Conservation (phyloP, 2,329 filamentous ascomycete species). For the Paradendryphiella salina region DNA sequence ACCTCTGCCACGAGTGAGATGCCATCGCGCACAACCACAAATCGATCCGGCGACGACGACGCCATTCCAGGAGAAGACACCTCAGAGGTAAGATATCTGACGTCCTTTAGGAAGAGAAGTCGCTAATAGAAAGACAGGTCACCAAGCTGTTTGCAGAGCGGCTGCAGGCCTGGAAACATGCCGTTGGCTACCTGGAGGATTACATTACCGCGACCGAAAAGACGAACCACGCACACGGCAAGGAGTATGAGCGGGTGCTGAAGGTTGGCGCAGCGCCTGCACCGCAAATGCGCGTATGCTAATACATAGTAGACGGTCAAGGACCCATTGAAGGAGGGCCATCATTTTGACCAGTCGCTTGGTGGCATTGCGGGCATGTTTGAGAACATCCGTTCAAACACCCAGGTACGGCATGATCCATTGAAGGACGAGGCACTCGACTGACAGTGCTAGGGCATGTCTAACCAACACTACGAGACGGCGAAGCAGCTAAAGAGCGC, state of each 20-base stretch:
- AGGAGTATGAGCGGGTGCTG: slow-evolving; percentile 92
- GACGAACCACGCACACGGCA: slow-evolving; percentile 79
- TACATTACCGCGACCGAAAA: slow-evolving; percentile 86
- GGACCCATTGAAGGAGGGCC: slow-evolving; percentile 80
- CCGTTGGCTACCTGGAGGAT: slow-evolving; percentile 86
- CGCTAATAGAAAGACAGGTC: slow-evolving; percentile 19
- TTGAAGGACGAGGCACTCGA: rapidly evolving
- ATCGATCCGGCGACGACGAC: slow-evolving; percentile 48
- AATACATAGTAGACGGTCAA: slow-evolving; percentile 70
- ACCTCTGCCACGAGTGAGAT: slow-evolving; percentile 38
- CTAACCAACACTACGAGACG: slow-evolving; percentile 87
- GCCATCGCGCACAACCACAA: slow-evolving; percentile 40
- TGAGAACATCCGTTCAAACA: slow-evolving; percentile 91
- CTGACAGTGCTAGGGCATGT: slow-evolving; percentile 63
- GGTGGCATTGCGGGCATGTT: slow-evolving; percentile 88
- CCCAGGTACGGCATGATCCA: slow-evolving; percentile 58
- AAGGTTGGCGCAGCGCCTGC: slow-evolving; percentile 61
- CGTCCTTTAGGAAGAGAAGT: no score
- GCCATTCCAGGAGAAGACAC: slow-evolving; percentile 55
- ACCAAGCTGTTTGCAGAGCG: slow-evolving; percentile 76
- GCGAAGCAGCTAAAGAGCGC: slow-evolving; percentile 86
- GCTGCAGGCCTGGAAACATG: slow-evolving; percentile 94
- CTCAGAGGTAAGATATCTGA: slow-evolving; percentile 41
- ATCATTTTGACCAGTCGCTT: slow-evolving; percentile 90
- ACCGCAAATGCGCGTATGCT: slow-evolving; percentile 2